These are phyloP conservation scores for Lipomyces yarrowii DNA, from an alignment of 1,139 yeast genomes.

Conservation along the genomic window DNA sequence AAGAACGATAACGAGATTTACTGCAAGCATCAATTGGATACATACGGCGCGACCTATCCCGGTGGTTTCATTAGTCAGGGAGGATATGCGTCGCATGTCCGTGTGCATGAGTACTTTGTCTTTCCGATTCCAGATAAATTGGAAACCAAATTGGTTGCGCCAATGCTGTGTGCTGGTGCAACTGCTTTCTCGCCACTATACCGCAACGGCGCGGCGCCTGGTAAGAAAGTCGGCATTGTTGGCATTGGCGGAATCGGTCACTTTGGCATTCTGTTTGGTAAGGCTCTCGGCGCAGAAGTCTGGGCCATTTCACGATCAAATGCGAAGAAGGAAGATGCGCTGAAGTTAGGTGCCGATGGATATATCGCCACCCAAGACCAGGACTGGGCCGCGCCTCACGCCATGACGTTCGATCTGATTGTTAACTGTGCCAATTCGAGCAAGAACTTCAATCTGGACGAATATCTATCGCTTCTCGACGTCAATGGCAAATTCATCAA, in stretches of 20 bases:
- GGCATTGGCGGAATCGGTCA: constrained; percentile 65
- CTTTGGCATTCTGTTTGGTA: constrained; percentile 56
- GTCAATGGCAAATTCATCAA: constrained; percentile 38
- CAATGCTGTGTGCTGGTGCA: constrained; percentile 69
- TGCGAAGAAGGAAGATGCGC: constrained; percentile 51
- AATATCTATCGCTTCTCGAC: constrained; percentile 34
- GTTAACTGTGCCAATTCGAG: constrained; percentile 38
- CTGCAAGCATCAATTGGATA: constrained; percentile 49
- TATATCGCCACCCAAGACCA: constrained; percentile 48
- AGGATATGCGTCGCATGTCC: constrained; percentile 62
- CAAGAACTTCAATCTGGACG: constrained; percentile 36
- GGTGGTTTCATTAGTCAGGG: constrained; percentile 51
- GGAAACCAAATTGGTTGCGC: constrained; percentile 55
- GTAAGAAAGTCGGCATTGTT: constrained; percentile 53
- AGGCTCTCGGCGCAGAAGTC: constrained; percentile 56
- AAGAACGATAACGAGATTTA: constrained; percentile 52
- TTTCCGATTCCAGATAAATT: constrained; percentile 60
- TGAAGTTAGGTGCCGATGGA: constrained; percentile 51
- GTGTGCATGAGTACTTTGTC: constrained; percentile 57
- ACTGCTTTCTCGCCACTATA: constrained; percentile 62
- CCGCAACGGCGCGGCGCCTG: constrained; percentile 55
- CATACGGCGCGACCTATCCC: constrained; percentile 44
- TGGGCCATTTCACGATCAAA: constrained; percentile 52
- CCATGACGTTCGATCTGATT: constrained; percentile 37
- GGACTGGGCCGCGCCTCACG: constrained; percentile 31